These are phyloP conservation scores for Taiozyma onychis DNA, from an alignment of 1,139 yeast genomes.

Conservation along the genomic window DNA sequence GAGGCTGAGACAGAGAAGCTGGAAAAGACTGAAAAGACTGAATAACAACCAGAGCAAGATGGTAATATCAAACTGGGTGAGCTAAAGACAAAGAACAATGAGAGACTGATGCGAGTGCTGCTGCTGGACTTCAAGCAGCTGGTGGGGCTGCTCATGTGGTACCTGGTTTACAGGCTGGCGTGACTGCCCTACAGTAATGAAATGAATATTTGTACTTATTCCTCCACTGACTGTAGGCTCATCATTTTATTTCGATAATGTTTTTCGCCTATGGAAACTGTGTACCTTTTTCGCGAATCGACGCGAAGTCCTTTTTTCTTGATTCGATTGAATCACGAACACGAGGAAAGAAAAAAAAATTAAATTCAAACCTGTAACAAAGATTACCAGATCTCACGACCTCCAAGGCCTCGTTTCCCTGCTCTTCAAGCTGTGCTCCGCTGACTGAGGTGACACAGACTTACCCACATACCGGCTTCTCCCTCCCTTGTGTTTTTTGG, in stretches of 20 bases:
- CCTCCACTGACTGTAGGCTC: neutral
- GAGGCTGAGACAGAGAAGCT: conserved; percentile 1
- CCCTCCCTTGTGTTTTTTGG: neutral
- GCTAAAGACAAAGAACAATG: neutral
- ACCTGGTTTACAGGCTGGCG: conserved; percentile 13
- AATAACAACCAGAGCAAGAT: neutral
- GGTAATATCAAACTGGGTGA: neutral
- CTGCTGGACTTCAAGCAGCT: conserved; percentile 14
- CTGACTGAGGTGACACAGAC: neutral
- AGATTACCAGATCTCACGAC: neutral
- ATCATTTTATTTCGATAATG: no score
- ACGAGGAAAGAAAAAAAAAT: neutral
- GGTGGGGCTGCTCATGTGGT: conserved; percentile 19
- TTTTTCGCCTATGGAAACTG: neutral
- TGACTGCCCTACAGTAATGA: neutral
- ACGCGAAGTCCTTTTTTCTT: neutral
- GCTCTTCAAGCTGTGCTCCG: neutral
- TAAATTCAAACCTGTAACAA: neutral
- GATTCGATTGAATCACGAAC: neutral
- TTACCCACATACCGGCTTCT: neutral
- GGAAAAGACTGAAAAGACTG: neutral
- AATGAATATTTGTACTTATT: neutral
- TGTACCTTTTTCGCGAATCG: neutral
- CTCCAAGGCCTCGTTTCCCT: neutral
- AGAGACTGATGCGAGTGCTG: conserved; percentile 1